Evolutionary conservation across 2,329 filamentous ascomycete genomes (phyloP).

Genomic region (Scedosporium minutisporum): DNA sequence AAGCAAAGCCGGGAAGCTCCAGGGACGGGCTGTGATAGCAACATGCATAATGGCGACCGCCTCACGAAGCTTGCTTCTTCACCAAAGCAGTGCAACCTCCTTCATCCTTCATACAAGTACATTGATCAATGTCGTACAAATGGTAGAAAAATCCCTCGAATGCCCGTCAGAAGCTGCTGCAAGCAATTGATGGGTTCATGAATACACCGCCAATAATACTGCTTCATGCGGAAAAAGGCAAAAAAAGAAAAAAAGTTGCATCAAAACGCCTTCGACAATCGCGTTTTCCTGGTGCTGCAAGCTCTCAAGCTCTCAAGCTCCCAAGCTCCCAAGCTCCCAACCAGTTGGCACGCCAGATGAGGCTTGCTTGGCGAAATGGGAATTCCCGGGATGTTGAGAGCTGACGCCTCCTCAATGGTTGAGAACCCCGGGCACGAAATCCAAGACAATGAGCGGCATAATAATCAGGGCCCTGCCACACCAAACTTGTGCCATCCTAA

Average conservation of each 20-base stretch:
- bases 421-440: background rate
- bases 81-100: background rate
- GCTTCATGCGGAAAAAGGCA: conserved; percentile 4
- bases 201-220: background rate
- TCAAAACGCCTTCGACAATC: background rate
- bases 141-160: too few relatives aligned
- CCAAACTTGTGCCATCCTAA: too few relatives aligned
- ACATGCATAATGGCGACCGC: background rate
- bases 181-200: background rate
- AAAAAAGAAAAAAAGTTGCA: conserved; percentile 1
- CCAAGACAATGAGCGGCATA: background rate
- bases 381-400: conserved; percentile 3
- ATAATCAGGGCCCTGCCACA: background rate
- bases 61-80: background rate
- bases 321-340: too few relatives aligned
- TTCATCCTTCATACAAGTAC: too few relatives aligned
- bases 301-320: too few relatives aligned
- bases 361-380: background rate
- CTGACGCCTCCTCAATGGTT: conserved; percentile 3
- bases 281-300: background rate
- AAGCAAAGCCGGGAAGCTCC: background rate
- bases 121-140: too few relatives aligned
- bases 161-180: too few relatives aligned
- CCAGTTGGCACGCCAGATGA: background rate
- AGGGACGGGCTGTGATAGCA: background rate